phyloP scores from a whole-genome alignment of 2,329 filamentous ascomycete species.

The Shiraia sp. region DNA sequence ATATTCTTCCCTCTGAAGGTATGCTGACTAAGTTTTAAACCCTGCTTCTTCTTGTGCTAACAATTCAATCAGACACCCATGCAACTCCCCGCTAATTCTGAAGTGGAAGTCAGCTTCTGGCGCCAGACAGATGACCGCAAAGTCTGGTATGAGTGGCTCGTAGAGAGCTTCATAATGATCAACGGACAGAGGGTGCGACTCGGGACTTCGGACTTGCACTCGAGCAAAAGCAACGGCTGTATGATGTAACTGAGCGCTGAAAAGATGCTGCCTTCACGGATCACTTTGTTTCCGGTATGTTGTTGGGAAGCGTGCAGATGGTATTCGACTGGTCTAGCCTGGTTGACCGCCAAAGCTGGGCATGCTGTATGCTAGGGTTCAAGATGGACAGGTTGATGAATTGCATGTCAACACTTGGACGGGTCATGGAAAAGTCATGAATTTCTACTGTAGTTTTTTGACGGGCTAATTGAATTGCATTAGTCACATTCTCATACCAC shows the following conservation, averaged over 20 bases:
- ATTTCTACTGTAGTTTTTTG: too few species aligned
- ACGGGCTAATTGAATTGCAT: too few species aligned
- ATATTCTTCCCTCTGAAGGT: slow-evolving; percentile 98
- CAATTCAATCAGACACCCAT: slow-evolving; percentile 70
- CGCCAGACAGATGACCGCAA: slow-evolving; percentile 91
- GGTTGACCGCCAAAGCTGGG: too few species aligned
- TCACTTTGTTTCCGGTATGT: background rate
- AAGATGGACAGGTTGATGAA: too few species aligned
- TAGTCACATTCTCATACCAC: too few species aligned
- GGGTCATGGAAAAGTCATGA: too few species aligned
- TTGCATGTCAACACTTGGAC: too few species aligned
- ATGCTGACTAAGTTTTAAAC: slow-evolving; percentile 34
- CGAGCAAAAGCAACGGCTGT: slow-evolving; percentile 44
- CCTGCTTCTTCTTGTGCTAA: slow-evolving; percentile 4
- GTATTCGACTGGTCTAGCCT: too few species aligned
- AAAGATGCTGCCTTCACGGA: background rate
- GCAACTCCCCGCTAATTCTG: slow-evolving; percentile 79
- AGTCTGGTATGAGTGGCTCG: slow-evolving; percentile 98
- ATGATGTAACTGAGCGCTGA: slow-evolving; percentile 36
- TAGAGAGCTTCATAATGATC: slow-evolving; percentile 76
- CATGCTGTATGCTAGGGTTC: too few species aligned
- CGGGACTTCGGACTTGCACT: slow-evolving; percentile 51
- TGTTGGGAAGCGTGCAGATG: too few species aligned
- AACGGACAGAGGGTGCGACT: slow-evolving; percentile 68
- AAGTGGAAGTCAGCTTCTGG: slow-evolving; percentile 93